These are phyloP conservation scores for Aspergillus avenaceus DNA, from an alignment of 495 filamentous ascomycete genomes.

Conservation along the genomic window DNA sequence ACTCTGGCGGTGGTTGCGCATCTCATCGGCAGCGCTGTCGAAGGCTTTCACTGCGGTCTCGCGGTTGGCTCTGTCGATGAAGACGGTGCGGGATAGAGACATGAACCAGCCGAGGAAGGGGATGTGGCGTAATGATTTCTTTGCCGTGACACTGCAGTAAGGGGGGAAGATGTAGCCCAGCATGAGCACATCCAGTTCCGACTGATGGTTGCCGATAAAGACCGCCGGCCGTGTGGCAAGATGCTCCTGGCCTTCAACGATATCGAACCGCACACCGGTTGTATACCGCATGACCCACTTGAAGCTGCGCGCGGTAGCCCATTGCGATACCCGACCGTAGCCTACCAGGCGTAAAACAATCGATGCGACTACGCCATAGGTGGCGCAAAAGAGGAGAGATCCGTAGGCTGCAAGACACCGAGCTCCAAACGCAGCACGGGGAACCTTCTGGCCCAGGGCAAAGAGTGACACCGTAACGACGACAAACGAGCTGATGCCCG, in stretches of 20 bases:
- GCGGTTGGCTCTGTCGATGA: slow-evolving; percentile 86
- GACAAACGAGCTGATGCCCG: slow-evolving; percentile 52
- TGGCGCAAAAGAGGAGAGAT: slow-evolving; percentile 57
- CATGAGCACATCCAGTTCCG: slow-evolving; percentile 90
- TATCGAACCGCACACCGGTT: slow-evolving; percentile 75
- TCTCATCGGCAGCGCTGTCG: slow-evolving; percentile 73
- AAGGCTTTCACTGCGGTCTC: slow-evolving; percentile 81
- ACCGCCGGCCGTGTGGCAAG: slow-evolving; percentile 77
- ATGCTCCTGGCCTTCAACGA: slow-evolving; percentile 62
- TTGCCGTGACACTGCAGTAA: slow-evolving; percentile 91
- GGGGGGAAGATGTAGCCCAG: slow-evolving; percentile 82
- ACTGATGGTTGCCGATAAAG: slow-evolving; percentile 91
- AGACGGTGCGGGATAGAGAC: slow-evolving; percentile 82
- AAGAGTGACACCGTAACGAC: slow-evolving; percentile 55
- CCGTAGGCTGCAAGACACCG: slow-evolving; percentile 69
- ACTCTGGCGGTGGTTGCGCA: slow-evolving; percentile 69
- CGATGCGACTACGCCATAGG: slow-evolving; percentile 74
- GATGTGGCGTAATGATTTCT: slow-evolving; percentile 72
- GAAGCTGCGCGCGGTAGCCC: slow-evolving; percentile 76
- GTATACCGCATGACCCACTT: slow-evolving; percentile 71
- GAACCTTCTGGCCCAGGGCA: slow-evolving; percentile 50
- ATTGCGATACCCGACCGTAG: slow-evolving; percentile 74
- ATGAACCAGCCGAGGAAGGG: slow-evolving; percentile 98
- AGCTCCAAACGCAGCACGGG: slow-evolving; percentile 61
- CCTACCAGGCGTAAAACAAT: slow-evolving; percentile 67